Base-by-base conservation (phyloP, 2,329 filamentous ascomycete species). In the Madurella fahalii region DNA sequence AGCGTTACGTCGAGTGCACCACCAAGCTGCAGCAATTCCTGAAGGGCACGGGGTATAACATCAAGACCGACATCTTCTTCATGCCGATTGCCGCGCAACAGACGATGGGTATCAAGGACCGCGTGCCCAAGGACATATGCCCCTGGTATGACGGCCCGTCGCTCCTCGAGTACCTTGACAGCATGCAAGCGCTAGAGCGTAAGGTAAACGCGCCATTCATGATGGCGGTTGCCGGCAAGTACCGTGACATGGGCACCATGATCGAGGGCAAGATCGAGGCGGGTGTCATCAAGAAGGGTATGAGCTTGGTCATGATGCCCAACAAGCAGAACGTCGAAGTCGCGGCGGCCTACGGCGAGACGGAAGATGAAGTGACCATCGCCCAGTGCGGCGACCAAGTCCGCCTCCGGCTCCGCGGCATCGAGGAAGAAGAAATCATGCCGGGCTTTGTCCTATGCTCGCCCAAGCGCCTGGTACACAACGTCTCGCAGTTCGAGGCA, bases 121-220 rank as follows among this genome's bases (percentile, higher is more conserved):
- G 92, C 30, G 82, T 99, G 4, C 84, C 90, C 17, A 85, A 87
- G 68, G 86, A 85, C 2, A 62, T 90, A 3, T 85, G 83, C 40
- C 82, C 89, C 9, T 99, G 91, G 90, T 95, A 90, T 69, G 80
- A 89, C 40, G 91, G 92, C 0, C 93, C 93, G 9, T 94, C 92
- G 17, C 82, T 99, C 45, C 85, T 99, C 17, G 93, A 97, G 72
- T 96, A 92, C 72, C 84, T 99, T n/a, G 93, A 96, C 70, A 78
- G 83, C 53, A 96, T 97, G 90, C 85, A 87, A 66, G 85, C 93
- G 12, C 82, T 96, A 40, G 93, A 99, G 72, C 90, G 94, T 65
- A 99, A 97, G 78, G 75, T 96, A 65, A 96, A 96, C 65, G 94
- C 94, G 2, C 93, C 94, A n/a, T 97, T 99, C 80, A 97, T 99